Evolutionary conservation across 2,329 filamentous ascomycete species (phyloP).

Genomic region (Sarocladium kiliense): DNA sequence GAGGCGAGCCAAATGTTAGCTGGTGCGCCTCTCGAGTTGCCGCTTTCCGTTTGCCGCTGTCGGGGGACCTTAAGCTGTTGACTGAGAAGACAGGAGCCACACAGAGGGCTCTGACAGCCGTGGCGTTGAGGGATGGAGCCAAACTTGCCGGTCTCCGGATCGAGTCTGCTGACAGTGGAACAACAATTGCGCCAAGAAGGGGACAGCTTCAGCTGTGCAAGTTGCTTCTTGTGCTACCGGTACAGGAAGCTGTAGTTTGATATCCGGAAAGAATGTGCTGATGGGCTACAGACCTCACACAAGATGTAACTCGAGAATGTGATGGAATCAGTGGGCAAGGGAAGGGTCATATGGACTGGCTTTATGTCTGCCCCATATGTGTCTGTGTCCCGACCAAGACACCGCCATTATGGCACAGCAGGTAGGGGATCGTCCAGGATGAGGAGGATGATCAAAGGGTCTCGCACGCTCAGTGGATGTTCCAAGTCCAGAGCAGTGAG

Average conservation of each 20-base stretch:
- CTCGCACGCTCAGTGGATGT: background rate
- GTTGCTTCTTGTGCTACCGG: background rate
- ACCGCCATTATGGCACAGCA: background rate
- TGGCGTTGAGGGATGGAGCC: background rate
- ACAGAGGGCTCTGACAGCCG: background rate
- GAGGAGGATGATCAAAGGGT: background rate
- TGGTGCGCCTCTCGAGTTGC: background rate
- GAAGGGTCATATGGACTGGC: too few species aligned
- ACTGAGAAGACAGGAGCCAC: background rate
- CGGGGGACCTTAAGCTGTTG: background rate
- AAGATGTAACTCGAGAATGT: too few species aligned
- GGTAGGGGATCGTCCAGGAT: background rate
- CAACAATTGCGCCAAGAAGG: background rate
- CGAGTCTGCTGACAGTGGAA: background rate
- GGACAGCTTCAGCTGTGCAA: background rate
- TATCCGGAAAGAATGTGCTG: too few species aligned
- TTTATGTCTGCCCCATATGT: background rate
- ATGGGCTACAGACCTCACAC: too few species aligned
- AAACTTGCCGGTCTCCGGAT: background rate
- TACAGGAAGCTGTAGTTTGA: too few species aligned
- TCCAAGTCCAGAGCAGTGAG: background rate
- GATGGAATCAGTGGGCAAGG: too few species aligned
- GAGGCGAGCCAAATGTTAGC: background rate
- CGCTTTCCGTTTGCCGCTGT: background rate
- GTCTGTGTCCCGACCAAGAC: background rate